phyloP scores from a whole-genome alignment of 1,139 yeast species.

The Suhomyces ambrosiae region DNA sequence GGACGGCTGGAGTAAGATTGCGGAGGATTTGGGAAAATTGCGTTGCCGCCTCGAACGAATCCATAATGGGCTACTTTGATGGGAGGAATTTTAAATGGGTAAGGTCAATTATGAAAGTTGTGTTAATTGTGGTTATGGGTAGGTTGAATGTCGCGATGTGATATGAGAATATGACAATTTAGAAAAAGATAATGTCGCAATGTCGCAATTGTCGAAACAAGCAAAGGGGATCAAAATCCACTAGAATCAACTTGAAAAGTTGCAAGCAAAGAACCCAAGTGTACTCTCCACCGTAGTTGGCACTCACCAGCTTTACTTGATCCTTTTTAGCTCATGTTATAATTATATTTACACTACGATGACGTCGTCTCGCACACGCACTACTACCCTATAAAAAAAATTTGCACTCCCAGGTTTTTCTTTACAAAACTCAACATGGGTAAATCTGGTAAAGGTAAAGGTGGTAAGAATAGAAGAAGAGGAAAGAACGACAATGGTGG shows the following conservation, averaged over 20 bases:
- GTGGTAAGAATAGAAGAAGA: conserved; percentile 93
- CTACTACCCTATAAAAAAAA: conserved; percentile 7
- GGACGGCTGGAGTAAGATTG: conserved; percentile 62
- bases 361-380: neutral
- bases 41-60: conserved; percentile 75
- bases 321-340: too few relatives aligned
- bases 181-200: too few relatives aligned
- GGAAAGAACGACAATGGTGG: conserved; percentile 94
- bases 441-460: conserved; percentile 58
- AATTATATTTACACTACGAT: too few relatives aligned
- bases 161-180: neutral
- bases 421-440: conserved; percentile 35
- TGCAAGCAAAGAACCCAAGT: too few relatives aligned
- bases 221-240: too few relatives aligned
- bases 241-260: neutral
- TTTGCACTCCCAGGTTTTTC: conserved; percentile 5
- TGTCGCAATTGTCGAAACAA: too few relatives aligned
- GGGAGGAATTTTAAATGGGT: too few relatives aligned
- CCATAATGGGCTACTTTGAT: conserved; percentile 56
- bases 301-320: too few relatives aligned
- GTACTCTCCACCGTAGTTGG: too few relatives aligned
- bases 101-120: too few relatives aligned
- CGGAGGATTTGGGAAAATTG: conserved; percentile 66
- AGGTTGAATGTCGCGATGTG: neutral
- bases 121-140: too few relatives aligned